These are phyloP conservation scores for Chenopodium formosanum DNA, from an alignment of 148 eudicot genomes.

Conservation along the genomic window DNA sequence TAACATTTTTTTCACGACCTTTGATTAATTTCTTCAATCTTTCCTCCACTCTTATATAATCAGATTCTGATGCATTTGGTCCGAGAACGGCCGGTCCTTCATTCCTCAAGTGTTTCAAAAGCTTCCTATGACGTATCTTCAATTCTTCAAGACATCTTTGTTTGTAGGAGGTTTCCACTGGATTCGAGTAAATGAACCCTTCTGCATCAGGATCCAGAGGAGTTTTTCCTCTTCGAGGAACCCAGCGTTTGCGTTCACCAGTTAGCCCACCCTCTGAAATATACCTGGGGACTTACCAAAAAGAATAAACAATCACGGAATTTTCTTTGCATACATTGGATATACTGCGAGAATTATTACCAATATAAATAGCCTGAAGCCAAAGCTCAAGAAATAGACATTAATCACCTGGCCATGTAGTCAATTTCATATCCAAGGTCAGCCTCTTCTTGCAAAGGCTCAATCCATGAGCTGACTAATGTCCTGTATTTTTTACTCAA, in stretches of 20 bases:
- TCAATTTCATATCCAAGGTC: slow-evolving; percentile 94
- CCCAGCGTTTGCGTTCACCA: slow-evolving; percentile 97
- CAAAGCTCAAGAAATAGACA: slow-evolving; percentile 13
- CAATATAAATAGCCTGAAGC: background rate
- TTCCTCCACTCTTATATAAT: slow-evolving; percentile 80
- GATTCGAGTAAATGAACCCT: slow-evolving; percentile 74
- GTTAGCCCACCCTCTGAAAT: slow-evolving; percentile 93
- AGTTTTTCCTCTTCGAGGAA: slow-evolving; percentile 91
- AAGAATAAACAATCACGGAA: background rate
- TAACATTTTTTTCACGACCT: slow-evolving; percentile 69
- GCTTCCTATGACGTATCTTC: slow-evolving; percentile 71
- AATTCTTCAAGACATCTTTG: slow-evolving; percentile 85
- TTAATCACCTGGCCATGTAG: slow-evolving; percentile 74
- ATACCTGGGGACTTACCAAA: slow-evolving; percentile 49
- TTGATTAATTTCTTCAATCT: slow-evolving; percentile 73
- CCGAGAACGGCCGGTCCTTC: slow-evolving; percentile 78
- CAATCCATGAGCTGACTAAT: slow-evolving; percentile 97
- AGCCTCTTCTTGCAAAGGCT: slow-evolving; percentile 98
- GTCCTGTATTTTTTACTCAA: slow-evolving; percentile 87
- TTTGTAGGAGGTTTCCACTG: slow-evolving; percentile 88
- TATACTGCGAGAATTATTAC: background rate
- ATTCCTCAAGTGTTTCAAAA: slow-evolving; percentile 60
- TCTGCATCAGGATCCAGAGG: slow-evolving; percentile 96
- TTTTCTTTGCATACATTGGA: background rate
- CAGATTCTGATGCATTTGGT: slow-evolving; percentile 61